Percentiles rank a stretch among this genome's conserved stretches.
phyloP scores from a whole-genome alignment of 2,329 filamentous ascomycete genomes.

The Huntiella decipiens region DNA sequence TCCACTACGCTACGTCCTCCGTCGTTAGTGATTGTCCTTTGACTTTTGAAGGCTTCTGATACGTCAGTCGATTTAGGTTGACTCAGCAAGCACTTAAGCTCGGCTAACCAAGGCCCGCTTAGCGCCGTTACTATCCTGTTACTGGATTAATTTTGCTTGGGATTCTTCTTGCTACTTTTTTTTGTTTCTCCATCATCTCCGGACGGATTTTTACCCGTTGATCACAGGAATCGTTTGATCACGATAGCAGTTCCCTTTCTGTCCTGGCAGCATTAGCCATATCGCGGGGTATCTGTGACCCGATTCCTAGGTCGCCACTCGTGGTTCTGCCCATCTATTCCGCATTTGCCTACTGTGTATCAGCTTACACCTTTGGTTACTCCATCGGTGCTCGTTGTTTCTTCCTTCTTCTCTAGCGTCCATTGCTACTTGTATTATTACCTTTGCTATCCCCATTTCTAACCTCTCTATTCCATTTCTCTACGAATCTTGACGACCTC shows the following conservation, averaged over 20 bases:
- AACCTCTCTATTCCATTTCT: too few species aligned
- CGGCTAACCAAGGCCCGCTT: neutral
- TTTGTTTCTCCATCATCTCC: neutral
- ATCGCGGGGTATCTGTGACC: neutral
- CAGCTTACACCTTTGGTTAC: neutral
- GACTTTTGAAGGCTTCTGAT: too few species aligned
- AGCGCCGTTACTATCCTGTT: neutral
- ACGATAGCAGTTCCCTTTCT: neutral
- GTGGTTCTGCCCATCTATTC: neutral
- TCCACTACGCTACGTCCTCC: too few species aligned
- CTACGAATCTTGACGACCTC: too few species aligned
- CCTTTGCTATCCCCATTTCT: too few species aligned
- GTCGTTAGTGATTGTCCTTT: too few species aligned
- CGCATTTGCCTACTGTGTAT: neutral
- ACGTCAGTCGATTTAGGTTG: too few species aligned
- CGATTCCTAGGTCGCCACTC: neutral
- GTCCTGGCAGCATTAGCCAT: neutral
- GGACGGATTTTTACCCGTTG: too few species aligned
- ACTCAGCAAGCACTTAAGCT: too few species aligned
- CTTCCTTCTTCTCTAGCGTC: too few species aligned
- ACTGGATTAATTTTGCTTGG: neutral
- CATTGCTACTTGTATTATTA: too few species aligned
- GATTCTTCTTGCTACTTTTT: neutral
- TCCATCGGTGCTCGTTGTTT: neutral
- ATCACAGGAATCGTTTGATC: too few species aligned